Percentiles rank a stretch among this genome's conserved stretches.
Conservation (phyloP, 1,284 basidiomycete genomes). For the Cryptococcus amylolentus region DNA sequence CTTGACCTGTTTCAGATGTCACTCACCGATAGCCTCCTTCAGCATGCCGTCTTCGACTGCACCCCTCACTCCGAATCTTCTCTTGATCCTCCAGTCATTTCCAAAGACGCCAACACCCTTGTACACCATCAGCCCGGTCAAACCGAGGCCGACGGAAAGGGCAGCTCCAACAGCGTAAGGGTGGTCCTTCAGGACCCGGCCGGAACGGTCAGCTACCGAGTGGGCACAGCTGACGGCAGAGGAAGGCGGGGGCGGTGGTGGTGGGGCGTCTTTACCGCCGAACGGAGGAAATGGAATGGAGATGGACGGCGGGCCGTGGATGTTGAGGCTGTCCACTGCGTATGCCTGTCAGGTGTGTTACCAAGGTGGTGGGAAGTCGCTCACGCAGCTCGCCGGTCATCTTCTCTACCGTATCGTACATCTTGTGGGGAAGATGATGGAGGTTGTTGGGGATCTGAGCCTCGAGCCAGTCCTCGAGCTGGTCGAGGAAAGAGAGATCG, state of each 20-base stretch:
- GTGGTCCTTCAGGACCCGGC: slow-evolving; percentile 26
- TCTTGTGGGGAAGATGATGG: slow-evolving; percentile 42
- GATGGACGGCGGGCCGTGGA: slow-evolving; percentile 44
- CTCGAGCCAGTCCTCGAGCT: slow-evolving; percentile 48
- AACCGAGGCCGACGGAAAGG: slow-evolving; percentile 35
- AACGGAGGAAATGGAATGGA: slow-evolving; percentile 48
- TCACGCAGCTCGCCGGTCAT: slow-evolving; percentile 45
- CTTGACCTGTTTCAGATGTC: background rate
- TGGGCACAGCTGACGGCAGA: slow-evolving; percentile 1
- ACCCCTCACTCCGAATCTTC: slow-evolving; percentile 29
- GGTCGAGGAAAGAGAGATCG: slow-evolving; percentile 40
- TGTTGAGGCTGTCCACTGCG: slow-evolving; percentile 45
- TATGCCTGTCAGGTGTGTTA: background rate
- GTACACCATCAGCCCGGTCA: slow-evolving; percentile 17
- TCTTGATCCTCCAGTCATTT: slow-evolving; percentile 8
- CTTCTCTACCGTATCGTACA: slow-evolving; percentile 46
- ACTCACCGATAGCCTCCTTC: slow-evolving; percentile 46
- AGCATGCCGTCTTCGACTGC: slow-evolving; percentile 46
- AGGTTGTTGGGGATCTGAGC: slow-evolving; percentile 44
- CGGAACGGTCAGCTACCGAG: slow-evolving; percentile 16
- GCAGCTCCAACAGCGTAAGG: slow-evolving; percentile 30
- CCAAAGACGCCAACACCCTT: slow-evolving; percentile 7
- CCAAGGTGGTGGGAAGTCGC: slow-evolving; percentile 7
- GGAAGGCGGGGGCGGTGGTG: slow-evolving; percentile 28
- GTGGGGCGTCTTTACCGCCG: slow-evolving; percentile 25